Evolutionary conservation across 768 basidiomycete species (phyloP).

Genomic region (Serendipita vermifera): DNA sequence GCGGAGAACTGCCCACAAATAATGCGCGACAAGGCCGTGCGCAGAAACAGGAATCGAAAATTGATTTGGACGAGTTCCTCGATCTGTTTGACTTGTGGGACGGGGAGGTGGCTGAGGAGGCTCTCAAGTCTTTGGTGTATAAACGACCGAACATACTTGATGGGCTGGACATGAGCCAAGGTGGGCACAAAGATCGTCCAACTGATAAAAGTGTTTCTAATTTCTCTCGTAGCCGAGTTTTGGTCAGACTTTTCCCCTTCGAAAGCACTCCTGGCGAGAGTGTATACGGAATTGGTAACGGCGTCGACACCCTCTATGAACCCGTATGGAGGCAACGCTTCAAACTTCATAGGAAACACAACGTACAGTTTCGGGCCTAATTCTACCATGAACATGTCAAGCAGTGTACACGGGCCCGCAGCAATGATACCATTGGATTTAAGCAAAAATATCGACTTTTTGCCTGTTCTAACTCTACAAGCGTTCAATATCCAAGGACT

Average conservation of each 20-base stretch:
- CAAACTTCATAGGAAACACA: no score
- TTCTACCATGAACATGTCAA: no score
- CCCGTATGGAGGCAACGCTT: no score
- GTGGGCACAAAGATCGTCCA: no score
- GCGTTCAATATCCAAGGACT: constrained; percentile 60
- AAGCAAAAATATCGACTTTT: constrained; percentile 48
- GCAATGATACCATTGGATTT: no score
- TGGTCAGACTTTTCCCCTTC: constrained; percentile 66
- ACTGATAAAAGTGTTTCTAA: no score
- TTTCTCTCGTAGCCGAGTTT: constrained; percentile 66
- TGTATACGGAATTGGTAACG: constrained; percentile 32
- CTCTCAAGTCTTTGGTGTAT: constrained; percentile 57
- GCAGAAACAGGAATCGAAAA: neutral
- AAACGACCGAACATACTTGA: constrained; percentile 54
- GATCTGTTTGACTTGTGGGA: constrained; percentile 42
- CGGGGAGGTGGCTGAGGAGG: constrained; percentile 54
- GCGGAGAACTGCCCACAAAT: no score
- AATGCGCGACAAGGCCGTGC: no score
- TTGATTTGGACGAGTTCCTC: constrained; percentile 35
- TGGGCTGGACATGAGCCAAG: constrained; percentile 40
- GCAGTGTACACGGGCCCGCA: no score
- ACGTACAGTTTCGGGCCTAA: no score
- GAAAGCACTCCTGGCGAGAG: constrained; percentile 66
- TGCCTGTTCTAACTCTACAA: constrained; percentile 75
- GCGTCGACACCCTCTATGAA: no score